These are phyloP conservation scores for Croton setiger DNA, from an alignment of 441 rosid species.

Conservation along the genomic window DNA sequence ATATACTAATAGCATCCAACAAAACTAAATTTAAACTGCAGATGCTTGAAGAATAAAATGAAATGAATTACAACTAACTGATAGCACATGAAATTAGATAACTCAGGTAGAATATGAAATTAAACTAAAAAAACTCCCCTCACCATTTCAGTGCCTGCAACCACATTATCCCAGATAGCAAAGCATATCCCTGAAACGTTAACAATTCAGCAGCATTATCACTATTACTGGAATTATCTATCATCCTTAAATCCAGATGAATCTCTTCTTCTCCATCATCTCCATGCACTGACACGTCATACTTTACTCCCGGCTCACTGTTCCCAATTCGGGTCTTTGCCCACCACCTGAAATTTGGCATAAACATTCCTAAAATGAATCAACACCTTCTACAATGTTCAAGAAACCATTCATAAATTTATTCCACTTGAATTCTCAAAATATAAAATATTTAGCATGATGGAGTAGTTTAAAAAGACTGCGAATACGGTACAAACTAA, in stretches of 20 bases:
- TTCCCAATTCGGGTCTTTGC: conserved; percentile 29
- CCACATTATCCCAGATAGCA: conserved; percentile 91
- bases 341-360: conserved; percentile 52
- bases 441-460: too few species aligned
- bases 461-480: too few species aligned
- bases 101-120: neutral
- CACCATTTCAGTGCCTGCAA: conserved; percentile 81
- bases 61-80: too few species aligned
- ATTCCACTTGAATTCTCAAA: too few species aligned
- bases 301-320: conserved; percentile 28
- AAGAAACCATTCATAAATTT: too few species aligned
- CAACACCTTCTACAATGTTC: too few species aligned
- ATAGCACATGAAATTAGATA: neutral
- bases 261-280: conserved; percentile 29
- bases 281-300: conserved; percentile 34
- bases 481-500: too few species aligned
- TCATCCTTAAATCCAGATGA: conserved; percentile 61
- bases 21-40: neutral
- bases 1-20: neutral
- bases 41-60: neutral
- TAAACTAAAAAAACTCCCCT: conserved; percentile 15
- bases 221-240: conserved; percentile 37
- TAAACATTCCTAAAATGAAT: conserved; percentile 4
- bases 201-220: conserved; percentile 55
- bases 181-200: conserved; percentile 75